Evolutionary conservation across 495 filamentous ascomycete species (phyloP).

Genomic region (Thermothielavioides terrestris): DNA sequence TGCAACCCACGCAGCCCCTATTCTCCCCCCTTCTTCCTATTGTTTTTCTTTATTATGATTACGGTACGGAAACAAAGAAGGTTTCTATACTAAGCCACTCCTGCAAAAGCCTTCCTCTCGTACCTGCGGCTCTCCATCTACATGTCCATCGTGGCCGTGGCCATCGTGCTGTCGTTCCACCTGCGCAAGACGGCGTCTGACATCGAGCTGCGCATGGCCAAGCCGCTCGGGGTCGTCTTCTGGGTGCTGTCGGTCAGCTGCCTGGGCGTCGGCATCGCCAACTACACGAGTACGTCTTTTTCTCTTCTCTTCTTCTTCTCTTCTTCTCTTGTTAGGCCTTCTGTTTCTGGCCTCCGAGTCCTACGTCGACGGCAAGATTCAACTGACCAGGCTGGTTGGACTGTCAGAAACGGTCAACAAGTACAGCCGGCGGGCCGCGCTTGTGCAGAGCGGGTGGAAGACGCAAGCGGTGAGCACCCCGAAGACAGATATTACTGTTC

Average conservation of each 20-base stretch:
- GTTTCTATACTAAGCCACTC: no score
- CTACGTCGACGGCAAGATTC: not conserved
- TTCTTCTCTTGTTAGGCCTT: not conserved
- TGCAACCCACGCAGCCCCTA: slow-evolving; percentile 2
- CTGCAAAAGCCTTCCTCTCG: slow-evolving; percentile 63
- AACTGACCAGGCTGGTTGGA: not conserved
- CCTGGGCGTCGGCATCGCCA: slow-evolving; percentile 66
- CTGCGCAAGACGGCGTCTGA: slow-evolving; percentile 61
- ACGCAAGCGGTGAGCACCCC: slow-evolving; percentile 65
- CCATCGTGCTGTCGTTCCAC: slow-evolving; percentile 90
- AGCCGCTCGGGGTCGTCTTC: slow-evolving; percentile 81
- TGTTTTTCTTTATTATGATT: no score
- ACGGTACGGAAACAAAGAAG: no score
- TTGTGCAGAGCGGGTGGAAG: slow-evolving; percentile 92
- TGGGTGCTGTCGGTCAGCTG: slow-evolving; percentile 73
- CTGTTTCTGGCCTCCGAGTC: no score
- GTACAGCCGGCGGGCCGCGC: slow-evolving; percentile 65
- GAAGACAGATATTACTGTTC: no score
- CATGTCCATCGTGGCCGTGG: slow-evolving; percentile 78
- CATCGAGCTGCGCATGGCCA: slow-evolving; percentile 64
- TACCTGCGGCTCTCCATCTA: slow-evolving; percentile 89
- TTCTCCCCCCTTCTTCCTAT: not conserved
- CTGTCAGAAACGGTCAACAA: slow-evolving; percentile 61
- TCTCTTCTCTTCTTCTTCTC: not conserved
- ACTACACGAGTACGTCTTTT: slow-evolving; percentile 58